phyloP scores from a whole-genome alignment of 768 basidiomycete species.

The Tricholoma furcatifolium region DNA sequence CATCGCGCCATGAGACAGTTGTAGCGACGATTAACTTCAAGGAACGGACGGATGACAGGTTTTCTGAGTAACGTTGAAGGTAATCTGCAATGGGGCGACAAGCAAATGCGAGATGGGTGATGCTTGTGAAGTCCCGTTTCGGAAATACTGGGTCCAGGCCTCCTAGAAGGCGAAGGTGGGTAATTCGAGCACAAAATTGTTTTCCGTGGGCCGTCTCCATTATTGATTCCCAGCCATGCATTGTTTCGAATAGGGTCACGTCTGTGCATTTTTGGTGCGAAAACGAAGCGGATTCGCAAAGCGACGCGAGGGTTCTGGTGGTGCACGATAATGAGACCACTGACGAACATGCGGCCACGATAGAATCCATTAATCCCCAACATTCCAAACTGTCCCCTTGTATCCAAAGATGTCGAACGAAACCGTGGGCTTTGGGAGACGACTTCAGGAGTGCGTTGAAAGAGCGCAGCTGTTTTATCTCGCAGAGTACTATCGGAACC shows the following conservation, averaged over 20 bases:
- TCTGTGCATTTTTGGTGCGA: slow-evolving; percentile 12
- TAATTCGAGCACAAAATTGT: slow-evolving; percentile 11
- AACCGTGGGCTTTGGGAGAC: slow-evolving; percentile 1
- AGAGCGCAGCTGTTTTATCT: slow-evolving; percentile 6
- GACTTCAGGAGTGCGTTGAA: slow-evolving; percentile 11
- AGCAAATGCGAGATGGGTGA: slow-evolving; percentile 17
- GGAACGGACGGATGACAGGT: slow-evolving; percentile 2
- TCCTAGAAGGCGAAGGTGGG: slow-evolving; percentile 14
- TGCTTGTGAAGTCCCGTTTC: slow-evolving; percentile 7
- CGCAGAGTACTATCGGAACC: slow-evolving; percentile 14
- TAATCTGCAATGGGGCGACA: slow-evolving; percentile 9
- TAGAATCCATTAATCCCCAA: slow-evolving; percentile 10
- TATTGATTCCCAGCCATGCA: slow-evolving; percentile 11
- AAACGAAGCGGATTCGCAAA: slow-evolving; percentile 9
- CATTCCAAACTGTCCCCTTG: slow-evolving; percentile 7
- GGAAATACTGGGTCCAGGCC: slow-evolving; percentile 15
- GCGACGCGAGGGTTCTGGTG: slow-evolving; percentile 8
- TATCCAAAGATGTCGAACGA: slow-evolving; percentile 17
- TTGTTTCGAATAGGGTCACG: slow-evolving; percentile 11
- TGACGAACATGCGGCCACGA: slow-evolving; percentile 6
- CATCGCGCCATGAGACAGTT: slow-evolving; percentile 9
- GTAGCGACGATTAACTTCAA: slow-evolving; percentile 13
- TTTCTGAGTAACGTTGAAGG: slow-evolving; percentile 9
- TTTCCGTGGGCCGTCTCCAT: slow-evolving; percentile 3
- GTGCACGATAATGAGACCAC: slow-evolving; percentile 12